A percentile compares a stretch with the other conserved stretches of the same genome.
Conservation (phyloP, 495 filamentous ascomycete genomes). For the Hypoxylon rickii region DNA sequence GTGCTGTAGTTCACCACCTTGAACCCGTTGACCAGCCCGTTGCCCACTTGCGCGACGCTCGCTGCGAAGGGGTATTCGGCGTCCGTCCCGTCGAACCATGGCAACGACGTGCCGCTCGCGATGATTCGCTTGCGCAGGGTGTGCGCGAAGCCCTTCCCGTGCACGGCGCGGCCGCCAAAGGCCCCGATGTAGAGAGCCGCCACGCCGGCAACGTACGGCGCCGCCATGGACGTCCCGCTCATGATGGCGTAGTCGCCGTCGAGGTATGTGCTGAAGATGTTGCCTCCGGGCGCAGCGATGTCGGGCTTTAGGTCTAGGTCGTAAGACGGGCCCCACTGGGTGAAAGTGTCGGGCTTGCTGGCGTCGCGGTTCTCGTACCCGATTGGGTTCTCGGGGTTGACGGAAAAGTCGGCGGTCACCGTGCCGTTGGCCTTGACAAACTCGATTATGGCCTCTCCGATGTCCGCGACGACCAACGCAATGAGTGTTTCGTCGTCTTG, state of each 20-base stretch:
- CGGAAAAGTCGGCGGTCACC: slow-evolving; percentile 26
- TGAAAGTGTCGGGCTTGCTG: slow-evolving; percentile 42
- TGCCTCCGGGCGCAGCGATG: slow-evolving; percentile 49
- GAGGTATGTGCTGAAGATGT: slow-evolving; percentile 50
- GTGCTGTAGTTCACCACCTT: slow-evolving; percentile 48
- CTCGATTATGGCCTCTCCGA: slow-evolving; percentile 36
- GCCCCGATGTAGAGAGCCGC: slow-evolving; percentile 47
- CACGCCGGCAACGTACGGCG: slow-evolving; percentile 52
- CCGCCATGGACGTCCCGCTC: slow-evolving; percentile 54
- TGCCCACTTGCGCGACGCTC: slow-evolving; percentile 51
- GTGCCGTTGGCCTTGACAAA: slow-evolving; percentile 7
- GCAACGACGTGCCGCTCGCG: slow-evolving; percentile 40
- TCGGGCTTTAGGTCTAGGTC: slow-evolving; percentile 46
- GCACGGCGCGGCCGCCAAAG: slow-evolving; percentile 36
- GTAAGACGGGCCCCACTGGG: slow-evolving; percentile 48
- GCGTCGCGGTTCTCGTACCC: slow-evolving; percentile 16
- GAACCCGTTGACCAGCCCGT: slow-evolving; percentile 50
- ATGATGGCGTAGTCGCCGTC: slow-evolving; percentile 47
- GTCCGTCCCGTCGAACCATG: slow-evolving; percentile 45
- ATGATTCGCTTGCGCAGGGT: slow-evolving; percentile 42
- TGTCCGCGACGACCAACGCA: slow-evolving; percentile 40
- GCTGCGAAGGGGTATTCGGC: slow-evolving; percentile 39
- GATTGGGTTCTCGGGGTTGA: slow-evolving; percentile 21
- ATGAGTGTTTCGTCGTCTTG: background rate
- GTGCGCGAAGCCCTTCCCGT: slow-evolving; percentile 43